Conservation (phyloP, 228 moss, liverwort and hornwort genomes). For the Sphagnum fallax region DNA sequence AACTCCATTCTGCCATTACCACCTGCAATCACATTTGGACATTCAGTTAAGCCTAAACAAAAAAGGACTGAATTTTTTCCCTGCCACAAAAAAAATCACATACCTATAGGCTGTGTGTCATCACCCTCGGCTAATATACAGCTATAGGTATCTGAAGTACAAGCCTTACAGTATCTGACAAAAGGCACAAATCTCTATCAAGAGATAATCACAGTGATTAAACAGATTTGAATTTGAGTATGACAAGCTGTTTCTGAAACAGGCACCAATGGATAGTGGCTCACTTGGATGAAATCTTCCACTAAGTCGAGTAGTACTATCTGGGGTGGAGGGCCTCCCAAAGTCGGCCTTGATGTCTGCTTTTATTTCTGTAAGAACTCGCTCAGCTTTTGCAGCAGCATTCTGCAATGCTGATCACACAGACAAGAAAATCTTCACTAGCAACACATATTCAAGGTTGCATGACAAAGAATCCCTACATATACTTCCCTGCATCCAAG, state of each 20-base stretch:
- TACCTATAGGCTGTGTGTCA: too few species aligned
- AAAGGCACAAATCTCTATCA: neutral
- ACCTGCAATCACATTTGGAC: slow-evolving; percentile 15
- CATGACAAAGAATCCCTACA: too few species aligned
- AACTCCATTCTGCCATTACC: slow-evolving; percentile 32
- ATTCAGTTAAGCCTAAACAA: too few species aligned
- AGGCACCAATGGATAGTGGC: slow-evolving; percentile 1
- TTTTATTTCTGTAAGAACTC: slow-evolving; percentile 87
- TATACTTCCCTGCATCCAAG: neutral
- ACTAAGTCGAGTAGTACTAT: slow-evolving; percentile 25
- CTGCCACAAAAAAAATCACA: too few species aligned
- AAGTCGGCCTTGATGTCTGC: slow-evolving; percentile 91
- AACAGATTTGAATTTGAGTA: neutral
- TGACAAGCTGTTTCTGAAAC: neutral
- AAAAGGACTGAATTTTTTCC: too few species aligned
- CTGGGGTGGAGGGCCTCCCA: slow-evolving; percentile 49
- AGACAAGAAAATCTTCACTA: slow-evolving; percentile 10
- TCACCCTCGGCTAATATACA: too few species aligned
- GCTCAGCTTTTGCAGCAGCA: slow-evolving; percentile 97
- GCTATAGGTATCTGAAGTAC: too few species aligned
- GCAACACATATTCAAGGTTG: too few species aligned
- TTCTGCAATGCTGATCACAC: slow-evolving; percentile 70
- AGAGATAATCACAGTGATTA: neutral
- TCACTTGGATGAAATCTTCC: slow-evolving; percentile 33
- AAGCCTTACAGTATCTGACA: neutral